phyloP scores from a whole-genome alignment of 164 flowering plant species.

The Paratinospora sagittata region DNA sequence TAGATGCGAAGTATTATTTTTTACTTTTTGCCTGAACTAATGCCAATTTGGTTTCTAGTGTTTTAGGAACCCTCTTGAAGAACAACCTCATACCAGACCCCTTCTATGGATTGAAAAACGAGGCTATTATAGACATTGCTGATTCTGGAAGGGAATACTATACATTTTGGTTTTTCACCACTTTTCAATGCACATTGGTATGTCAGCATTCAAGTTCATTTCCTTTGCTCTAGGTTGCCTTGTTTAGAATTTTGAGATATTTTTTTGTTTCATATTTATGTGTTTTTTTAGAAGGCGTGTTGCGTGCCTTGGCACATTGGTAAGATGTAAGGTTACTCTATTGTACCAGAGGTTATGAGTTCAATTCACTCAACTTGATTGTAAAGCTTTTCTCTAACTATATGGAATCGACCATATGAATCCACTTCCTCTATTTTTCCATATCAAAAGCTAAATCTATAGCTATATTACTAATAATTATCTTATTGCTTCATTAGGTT shows the following conservation, averaged over 20 bases:
- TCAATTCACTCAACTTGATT: no score
- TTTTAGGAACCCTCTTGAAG: constrained; percentile 77
- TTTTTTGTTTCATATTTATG: not conserved
- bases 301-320: no score
- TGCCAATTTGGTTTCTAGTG: constrained; percentile 42
- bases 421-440: no score
- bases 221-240: not conserved
- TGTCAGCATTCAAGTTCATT: not conserved
- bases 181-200: constrained; percentile 73
- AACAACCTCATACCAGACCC: constrained; percentile 91
- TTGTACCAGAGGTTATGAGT: no score
- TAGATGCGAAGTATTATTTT: not conserved
- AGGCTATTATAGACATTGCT: constrained; percentile 81
- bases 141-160: constrained; percentile 93
- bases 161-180: constrained; percentile 95
- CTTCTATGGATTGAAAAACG: constrained; percentile 82
- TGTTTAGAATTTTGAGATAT: not conserved
- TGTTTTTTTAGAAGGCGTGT: no score
- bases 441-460: no score
- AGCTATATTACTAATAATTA: no score
- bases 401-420: no score
- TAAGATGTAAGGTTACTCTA: no score
- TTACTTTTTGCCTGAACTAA: not conserved
- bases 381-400: no score
- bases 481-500: no score